Evolutionary conservation across 2,329 filamentous ascomycete species (phyloP), one percentile per base, ranked within the genome.

Genomic region (Diaporthe amygdali): DNA sequence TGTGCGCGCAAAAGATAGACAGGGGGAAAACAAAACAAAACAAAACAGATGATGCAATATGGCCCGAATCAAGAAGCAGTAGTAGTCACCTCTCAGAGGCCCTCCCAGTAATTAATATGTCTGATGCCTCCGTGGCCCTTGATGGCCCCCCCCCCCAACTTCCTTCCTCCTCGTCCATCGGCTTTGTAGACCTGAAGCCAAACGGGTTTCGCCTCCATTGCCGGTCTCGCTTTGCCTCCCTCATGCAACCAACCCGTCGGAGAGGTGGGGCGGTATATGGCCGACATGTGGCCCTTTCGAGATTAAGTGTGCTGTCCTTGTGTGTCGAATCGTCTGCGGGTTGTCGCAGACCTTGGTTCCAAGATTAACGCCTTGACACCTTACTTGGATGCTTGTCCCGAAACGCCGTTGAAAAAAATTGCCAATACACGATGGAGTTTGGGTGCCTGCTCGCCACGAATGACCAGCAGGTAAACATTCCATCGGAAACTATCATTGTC

Each of bases 351-450:
- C 52, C 51, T 70, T 41, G 71, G 68, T 69, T 70, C 68, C 72
- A 46, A 52, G 66, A 54, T 52, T 51, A 76, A 76, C 77, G 76
- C 76, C 76, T 63, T 66, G 73, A 77, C 76, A 77, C 76, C 76
- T 68, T 69, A 76, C 74, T 64, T 64, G 59, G 61, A 77, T 77
- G 76, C 76, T 72, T 63, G 73, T 72, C 72, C 70, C 66, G 54
- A 70, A 75, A 71, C 59, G 73, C 74, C 72, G 71, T 82, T 82
- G 79, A 81, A 82, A 84, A 84, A 82, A 83, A 80, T 85, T 81
- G 80, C 81, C 82, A 86, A 85, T 87, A 88, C 85, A 88, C 83
- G 81, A 83, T 81, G 77, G 73, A 75, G 74, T 75, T 71, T 66
- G 51, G 55, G 64, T 55, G 66, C 69, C 64, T 44, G 44, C 56